Evolutionary conservation across 108 stramenopile genomes (phyloP).

Genomic region (Aureococcus anophagefferens): DNA sequence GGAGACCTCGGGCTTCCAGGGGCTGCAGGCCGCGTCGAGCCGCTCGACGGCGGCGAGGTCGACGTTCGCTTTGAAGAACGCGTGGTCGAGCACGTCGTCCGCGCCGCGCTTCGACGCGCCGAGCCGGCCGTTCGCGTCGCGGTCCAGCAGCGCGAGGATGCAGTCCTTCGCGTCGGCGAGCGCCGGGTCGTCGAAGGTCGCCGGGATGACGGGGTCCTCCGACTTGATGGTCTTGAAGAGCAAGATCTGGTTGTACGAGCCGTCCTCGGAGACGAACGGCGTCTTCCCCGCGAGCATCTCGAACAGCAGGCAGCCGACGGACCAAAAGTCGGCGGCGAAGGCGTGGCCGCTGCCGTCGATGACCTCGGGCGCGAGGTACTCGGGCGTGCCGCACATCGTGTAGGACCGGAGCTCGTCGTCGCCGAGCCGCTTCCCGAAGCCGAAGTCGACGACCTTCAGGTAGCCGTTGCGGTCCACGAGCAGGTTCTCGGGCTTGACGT

Average conservation of each 20-base stretch:
- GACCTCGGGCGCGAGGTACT: no score
- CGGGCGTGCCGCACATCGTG: conserved; percentile 43
- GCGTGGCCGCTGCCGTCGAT: conserved; percentile 45
- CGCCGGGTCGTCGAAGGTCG: conserved; percentile 48
- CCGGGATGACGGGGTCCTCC: conserved; percentile 25
- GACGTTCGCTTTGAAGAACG: conserved; percentile 62
- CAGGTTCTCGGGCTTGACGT: no score
- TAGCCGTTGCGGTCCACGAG: no score
- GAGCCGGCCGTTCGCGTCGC: conserved; percentile 31
- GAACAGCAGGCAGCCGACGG: conserved; percentile 52
- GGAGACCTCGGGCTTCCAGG: conserved; percentile 40
- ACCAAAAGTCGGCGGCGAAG: conserved; percentile 53
- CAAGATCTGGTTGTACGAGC: conserved; percentile 20
- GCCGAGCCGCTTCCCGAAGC: conserved; percentile 31
- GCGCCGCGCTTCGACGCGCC: conserved; percentile 34
- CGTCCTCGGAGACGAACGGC: conserved; percentile 45
- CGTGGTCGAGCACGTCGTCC: conserved; percentile 39
- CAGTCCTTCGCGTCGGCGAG: conserved; percentile 18
- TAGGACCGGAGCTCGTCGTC: conserved; percentile 17
- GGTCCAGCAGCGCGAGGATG: conserved; percentile 26
- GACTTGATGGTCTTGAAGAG: conserved; percentile 37
- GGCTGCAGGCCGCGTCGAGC: conserved; percentile 24
- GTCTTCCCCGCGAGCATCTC: conserved; percentile 43
- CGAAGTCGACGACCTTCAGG: conserved; percentile 37
- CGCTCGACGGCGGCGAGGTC: conserved; percentile 29